A percentile compares a stretch with the other conserved stretches of the same genome.
These are phyloP conservation scores for Brassica hybrid DNA, from an alignment of 441 rosid species.

Conservation along the genomic window DNA sequence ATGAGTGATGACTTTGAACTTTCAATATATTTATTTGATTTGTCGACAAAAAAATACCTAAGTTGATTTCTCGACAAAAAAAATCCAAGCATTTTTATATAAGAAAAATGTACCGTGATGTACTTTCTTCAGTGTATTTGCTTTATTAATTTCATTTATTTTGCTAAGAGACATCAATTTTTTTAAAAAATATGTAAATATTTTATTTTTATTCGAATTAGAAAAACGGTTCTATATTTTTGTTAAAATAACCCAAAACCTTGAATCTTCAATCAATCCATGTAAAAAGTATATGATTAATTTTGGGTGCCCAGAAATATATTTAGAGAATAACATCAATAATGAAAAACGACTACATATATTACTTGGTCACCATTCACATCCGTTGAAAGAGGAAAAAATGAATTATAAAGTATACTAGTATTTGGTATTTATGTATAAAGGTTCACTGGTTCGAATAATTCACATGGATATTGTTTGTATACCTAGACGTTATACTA, in stretches of 20 bases:
- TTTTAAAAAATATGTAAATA: neutral
- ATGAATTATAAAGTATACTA: neutral
- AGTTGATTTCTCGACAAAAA: neutral
- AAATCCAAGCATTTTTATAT: no score
- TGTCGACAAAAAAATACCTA: neutral
- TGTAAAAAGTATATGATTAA: no score
- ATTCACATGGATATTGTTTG: constrained; percentile 25
- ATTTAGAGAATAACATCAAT: no score
- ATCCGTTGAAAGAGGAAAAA: no score
- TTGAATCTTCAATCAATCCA: neutral
- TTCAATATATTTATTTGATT: constrained; percentile 29
- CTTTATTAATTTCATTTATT: neutral
- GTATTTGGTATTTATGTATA: neutral
- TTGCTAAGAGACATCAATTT: neutral
- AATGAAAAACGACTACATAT: no score
- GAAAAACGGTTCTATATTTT: neutral
- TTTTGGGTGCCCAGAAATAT: neutral
- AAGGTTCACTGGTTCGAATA: neutral
- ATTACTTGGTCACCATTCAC: no score
- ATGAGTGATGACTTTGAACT: constrained; percentile 55
- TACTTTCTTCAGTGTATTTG: neutral
- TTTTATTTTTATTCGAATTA: neutral
- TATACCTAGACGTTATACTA: neutral
- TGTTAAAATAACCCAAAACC: neutral
- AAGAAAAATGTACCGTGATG: neutral